phyloP scores from a whole-genome alignment of 176 grass and related monocot genomes.

The Echinochloa phyllopogon region DNA sequence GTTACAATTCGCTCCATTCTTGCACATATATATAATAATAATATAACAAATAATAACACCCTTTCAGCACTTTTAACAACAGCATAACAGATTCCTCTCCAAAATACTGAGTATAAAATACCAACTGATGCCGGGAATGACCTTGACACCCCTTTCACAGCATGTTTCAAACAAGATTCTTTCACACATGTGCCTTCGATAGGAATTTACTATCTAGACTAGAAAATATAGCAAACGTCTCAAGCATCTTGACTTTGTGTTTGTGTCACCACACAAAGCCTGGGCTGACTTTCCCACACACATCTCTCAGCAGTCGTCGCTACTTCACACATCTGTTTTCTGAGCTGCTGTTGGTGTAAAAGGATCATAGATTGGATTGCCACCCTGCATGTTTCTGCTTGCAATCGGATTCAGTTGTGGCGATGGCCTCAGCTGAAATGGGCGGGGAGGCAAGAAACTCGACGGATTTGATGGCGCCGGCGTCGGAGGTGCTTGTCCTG shows the following conservation, averaged over 20 bases:
- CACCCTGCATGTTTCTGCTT: slow-evolving; percentile 39
- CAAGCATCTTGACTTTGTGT: not conserved
- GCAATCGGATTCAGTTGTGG: slow-evolving; percentile 43
- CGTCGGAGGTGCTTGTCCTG: slow-evolving; percentile 37
- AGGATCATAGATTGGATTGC: slow-evolving; percentile 66
- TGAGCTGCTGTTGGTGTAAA: slow-evolving; percentile 53
- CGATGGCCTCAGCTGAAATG: slow-evolving; percentile 46
- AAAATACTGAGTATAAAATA: no score
- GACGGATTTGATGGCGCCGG: slow-evolving; percentile 31
- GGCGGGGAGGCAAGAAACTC: slow-evolving; percentile 24
- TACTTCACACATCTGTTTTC: slow-evolving; percentile 61
- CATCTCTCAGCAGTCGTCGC: not conserved
- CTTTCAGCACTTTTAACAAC: not conserved
- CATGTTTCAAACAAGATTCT: not conserved
- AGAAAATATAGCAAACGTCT: not conserved
- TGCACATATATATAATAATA: not conserved
- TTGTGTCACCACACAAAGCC: not conserved
- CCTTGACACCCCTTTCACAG: not conserved
- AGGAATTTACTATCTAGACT: slow-evolving; percentile 1
- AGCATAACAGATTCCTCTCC: not conserved
- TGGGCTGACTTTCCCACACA: not conserved
- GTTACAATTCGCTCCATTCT: not conserved
- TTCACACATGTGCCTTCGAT: not conserved
- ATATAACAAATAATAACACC: no score
- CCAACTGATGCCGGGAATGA: no score